These are phyloP conservation scores for Fusarium nanum DNA, from an alignment of 2,329 filamentous ascomycete species.

Conservation along the genomic window DNA sequence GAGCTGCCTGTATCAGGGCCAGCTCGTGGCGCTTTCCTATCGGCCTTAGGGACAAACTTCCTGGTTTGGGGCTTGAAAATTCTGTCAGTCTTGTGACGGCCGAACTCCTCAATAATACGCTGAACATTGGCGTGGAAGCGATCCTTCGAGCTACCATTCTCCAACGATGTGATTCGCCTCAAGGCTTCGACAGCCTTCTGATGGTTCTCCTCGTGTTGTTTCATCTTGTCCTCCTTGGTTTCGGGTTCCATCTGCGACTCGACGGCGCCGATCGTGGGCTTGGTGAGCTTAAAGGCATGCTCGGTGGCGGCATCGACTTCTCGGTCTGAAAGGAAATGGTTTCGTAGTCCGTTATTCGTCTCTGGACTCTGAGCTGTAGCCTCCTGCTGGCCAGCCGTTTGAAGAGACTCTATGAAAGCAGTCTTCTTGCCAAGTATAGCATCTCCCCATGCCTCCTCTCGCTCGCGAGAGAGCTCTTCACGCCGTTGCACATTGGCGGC, in stretches of 20 bases:
- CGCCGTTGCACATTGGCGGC: conserved; percentile 83
- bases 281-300: conserved; percentile 75
- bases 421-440: conserved; percentile 83
- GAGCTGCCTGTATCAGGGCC: conserved; percentile 94
- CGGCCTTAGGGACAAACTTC: conserved; percentile 55
- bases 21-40: conserved; percentile 66
- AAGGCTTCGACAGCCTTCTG: conserved; percentile 79
- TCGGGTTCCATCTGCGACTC: conserved; percentile 56
- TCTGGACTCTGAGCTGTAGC: conserved; percentile 49
- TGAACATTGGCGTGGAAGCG: conserved; percentile 83
- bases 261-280: conserved; percentile 60
- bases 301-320: conserved; percentile 75
- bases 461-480: conserved; percentile 72
- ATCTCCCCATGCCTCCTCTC: conserved; percentile 75
- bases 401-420: conserved; percentile 85
- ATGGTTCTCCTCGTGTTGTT: conserved; percentile 67
- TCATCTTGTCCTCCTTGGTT: conserved; percentile 51
- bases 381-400: conserved; percentile 69
- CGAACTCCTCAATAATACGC: conserved; percentile 87
- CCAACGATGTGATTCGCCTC: conserved; percentile 79
- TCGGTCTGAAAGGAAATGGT: conserved; percentile 77
- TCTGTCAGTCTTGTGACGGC: conserved; percentile 87
- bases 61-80: conserved; percentile 71
- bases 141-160: conserved; percentile 82
- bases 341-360: conserved; percentile 65